A percentile compares a stretch with the other conserved stretches of the same genome.
Evolutionary conservation across 257 asterid species (phyloP).

Genomic region (Nicotiana otophora): DNA sequence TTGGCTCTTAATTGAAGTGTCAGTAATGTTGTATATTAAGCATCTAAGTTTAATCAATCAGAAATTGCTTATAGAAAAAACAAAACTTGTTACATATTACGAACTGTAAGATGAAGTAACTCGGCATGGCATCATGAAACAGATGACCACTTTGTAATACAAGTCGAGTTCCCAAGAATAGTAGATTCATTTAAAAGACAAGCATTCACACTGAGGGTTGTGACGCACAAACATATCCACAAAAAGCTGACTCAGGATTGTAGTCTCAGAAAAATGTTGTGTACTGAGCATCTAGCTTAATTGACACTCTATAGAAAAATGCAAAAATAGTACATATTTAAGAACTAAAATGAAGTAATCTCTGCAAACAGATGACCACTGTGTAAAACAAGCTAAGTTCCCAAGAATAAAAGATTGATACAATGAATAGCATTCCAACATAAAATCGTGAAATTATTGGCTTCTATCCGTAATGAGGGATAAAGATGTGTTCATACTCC

Average conservation of each 20-base stretch:
- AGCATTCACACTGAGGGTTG: background rate
- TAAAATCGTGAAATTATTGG: background rate
- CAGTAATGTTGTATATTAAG: background rate
- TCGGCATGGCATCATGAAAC: background rate
- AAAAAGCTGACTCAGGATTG: background rate
- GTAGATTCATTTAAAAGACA: background rate
- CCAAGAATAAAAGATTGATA: background rate
- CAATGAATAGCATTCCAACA: background rate
- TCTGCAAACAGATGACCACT: background rate
- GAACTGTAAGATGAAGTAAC: background rate
- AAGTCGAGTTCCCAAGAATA: background rate
- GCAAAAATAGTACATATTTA: background rate
- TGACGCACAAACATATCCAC: slow-evolving; percentile 6
- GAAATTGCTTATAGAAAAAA: background rate
- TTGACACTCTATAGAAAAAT: background rate
- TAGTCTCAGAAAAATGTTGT: background rate
- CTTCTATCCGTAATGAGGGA: background rate
- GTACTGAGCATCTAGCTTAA: background rate
- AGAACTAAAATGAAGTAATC: background rate
- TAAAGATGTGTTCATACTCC: background rate
- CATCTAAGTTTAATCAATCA: background rate
- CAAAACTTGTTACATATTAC: background rate
- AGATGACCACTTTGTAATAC: background rate
- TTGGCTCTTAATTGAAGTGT: background rate
- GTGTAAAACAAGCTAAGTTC: background rate